Base-by-base conservation (phyloP, 331 rosid species). In the Cydonia oblonga region DNA sequence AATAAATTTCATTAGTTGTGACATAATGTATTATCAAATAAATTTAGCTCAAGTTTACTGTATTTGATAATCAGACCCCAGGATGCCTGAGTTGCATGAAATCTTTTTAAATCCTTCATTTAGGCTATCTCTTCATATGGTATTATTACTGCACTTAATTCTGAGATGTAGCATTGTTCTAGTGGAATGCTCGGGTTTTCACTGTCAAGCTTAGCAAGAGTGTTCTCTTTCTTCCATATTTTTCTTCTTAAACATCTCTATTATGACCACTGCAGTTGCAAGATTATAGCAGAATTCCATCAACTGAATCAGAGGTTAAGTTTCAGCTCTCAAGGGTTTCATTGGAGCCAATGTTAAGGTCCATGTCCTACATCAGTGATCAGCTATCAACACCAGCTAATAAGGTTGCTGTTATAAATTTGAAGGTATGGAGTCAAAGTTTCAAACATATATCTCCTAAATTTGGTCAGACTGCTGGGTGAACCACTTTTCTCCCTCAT, bases 331-430 rank as follows among this genome's bases (percentile, higher is more conserved):
- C 97, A 4, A 88, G 84, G 65, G 82, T 87, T 70, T 83, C 96
- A 18, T 82, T 95, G 78, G 97, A 88, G 78, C 99, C 97, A 23
- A 88, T 91, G 92, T 79, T 95, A 82, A 87, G 84, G 89, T 92
- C 98, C 81, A 92, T 90, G 99, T 87, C 96, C 59, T 84, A 83
- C 85, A 90, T 91, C 71, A 90, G 86, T 2, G 96, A 91, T 51
- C 99, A 91, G 81, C 96, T 95, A 64, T 91, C 99, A 32, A 73
- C 89, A 29, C 98, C 99, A 23, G 88, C 91, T 51, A 88, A 87
- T 81, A 92, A 88, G 81, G 92, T 92, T 77, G 96, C 98, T 68
- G 92, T 90, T 75, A 87, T 92, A 79, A 90, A 88, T 79, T 84
- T 92, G 76, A 90, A 92, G 96, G 98, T 90, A 64, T 51, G 44